Evolutionary conservation across 2,329 filamentous ascomycete species (phyloP).

Genomic region (Westerdykella ornata): DNA sequence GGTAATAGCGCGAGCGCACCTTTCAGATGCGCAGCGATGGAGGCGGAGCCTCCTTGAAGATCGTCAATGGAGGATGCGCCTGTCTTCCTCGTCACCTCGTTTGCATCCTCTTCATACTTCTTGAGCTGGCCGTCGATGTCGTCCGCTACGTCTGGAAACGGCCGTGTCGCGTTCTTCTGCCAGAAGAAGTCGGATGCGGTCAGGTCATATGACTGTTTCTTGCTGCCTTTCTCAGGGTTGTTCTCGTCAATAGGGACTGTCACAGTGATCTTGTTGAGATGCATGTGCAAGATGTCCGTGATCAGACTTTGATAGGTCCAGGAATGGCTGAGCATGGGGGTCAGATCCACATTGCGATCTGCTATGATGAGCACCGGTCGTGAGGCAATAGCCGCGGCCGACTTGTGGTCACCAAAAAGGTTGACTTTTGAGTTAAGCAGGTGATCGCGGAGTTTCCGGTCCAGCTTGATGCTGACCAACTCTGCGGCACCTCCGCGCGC

Average conservation of each 20-base stretch:
- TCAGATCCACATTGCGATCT: conserved; percentile 89
- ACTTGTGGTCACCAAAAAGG: conserved; percentile 64
- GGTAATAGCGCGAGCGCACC: conserved; percentile 89
- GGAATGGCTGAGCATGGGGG: conserved; percentile 98
- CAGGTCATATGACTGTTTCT: conserved; percentile 85
- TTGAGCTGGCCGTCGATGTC: conserved; percentile 91
- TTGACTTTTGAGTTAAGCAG: conserved; percentile 98
- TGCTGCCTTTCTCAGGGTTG: conserved; percentile 65
- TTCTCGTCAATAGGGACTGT: conserved; percentile 74
- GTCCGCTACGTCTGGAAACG: conserved; percentile 93
- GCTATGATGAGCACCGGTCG: conserved; percentile 89
- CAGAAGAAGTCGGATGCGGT: conserved; percentile 93
- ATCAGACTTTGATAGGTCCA: conserved; percentile 86
- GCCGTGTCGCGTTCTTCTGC: conserved; percentile 81
- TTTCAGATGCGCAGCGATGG: conserved; percentile 90
- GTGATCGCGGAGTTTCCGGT: conserved; percentile 92
- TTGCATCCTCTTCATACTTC: conserved; percentile 91
- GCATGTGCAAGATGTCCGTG: conserved; percentile 69
- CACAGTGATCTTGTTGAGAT: conserved; percentile 89
- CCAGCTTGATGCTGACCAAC: conserved; percentile 87
- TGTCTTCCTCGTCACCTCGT: conserved; percentile 90
- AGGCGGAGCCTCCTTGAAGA: conserved; percentile 78
- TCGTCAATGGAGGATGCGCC: conserved; percentile 90
- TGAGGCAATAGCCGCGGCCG: conserved; percentile 52
- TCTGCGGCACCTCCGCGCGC: conserved; percentile 90